Base-by-base conservation (phyloP, 2,329 filamentous ascomycete species). In the Stachybotrys echinatus region DNA sequence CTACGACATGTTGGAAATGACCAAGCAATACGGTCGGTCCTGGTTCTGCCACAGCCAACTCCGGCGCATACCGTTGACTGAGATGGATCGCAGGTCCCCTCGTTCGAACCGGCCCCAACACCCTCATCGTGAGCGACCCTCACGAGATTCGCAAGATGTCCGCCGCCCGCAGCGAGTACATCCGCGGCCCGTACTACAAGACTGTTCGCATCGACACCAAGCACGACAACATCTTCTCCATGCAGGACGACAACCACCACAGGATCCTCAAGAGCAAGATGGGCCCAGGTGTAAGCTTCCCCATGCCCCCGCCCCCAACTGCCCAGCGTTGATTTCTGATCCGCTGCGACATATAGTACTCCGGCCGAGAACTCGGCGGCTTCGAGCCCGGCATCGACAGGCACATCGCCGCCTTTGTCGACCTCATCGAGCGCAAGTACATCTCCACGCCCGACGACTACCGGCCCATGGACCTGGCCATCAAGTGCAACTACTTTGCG, bases 11-110 rank as follows among this genome's bases (percentile, higher is more conserved):
- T 57, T 56, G 31, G 55, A 64, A n/a, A 57, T 61, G 10, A 55
- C 48, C 40, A 44, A 60, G 43, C 57, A 61, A 48, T 65, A 66
- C 45, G 60, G 60, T 63, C 39, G 37, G 56, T 59, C n/a, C 21
- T 43, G 6, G 14, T 43, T 43, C 27, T 31, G 6, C 27, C 6
- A 31, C 27, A 31, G 27, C 12, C 6, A 6, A 6, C 27, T 31
- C 27, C 12, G n/a, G n/a, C n/a, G n/a, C n/a, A n/a, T n/a, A n/a
- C n/a, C n/a, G n/a, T n/a, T n/a, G n/a, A n/a, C n/a, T n/a, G n/a
- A n/a, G n/a, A n/a, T n/a, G n/a, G n/a, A n/a, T n/a, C 19, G 5
- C 21, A 45, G 42, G 42, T 18, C 42, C 20, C 18, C 14, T 45
- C 18, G 20, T 23, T 5, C 42, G 42, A 12, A 45, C 42, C 8